A percentile compares a stretch with the other conserved stretches of the same genome.
phyloP scores from a whole-genome alignment of 2,329 filamentous ascomycete genomes.

The Calonectria crousiana region DNA sequence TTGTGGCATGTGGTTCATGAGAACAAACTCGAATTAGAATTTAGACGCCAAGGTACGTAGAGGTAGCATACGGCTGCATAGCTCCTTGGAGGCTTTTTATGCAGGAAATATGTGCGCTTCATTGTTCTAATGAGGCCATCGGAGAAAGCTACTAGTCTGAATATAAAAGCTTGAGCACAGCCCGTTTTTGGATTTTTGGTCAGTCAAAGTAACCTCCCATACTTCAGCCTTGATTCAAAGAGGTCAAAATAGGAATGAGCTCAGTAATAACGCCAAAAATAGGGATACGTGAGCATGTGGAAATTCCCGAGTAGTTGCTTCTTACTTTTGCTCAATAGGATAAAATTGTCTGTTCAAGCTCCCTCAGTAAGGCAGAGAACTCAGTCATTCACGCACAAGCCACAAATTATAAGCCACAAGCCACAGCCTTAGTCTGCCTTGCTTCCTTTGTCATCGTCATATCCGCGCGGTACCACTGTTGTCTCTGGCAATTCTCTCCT shows the following conservation, averaged over 20 bases:
- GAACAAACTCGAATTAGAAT: not conserved
- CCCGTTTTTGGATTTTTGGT: not conserved
- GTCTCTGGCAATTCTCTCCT: conserved; percentile 22
- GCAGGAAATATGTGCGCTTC: not conserved
- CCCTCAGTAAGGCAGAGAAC: not conserved
- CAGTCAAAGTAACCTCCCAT: not conserved
- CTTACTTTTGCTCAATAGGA: not conserved
- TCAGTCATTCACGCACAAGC: conserved; percentile 1
- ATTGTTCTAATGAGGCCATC: not conserved
- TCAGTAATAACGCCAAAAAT: not conserved
- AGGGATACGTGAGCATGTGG: no score
- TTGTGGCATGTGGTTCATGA: not conserved
- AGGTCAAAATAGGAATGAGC: not conserved
- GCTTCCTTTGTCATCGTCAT: conserved; percentile 45
- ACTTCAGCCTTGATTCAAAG: not conserved
- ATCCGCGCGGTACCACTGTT: conserved; percentile 19
- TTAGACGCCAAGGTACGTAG: not conserved
- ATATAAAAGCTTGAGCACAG: not conserved
- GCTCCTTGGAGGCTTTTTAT: not conserved
- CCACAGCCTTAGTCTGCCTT: conserved; percentile 31
- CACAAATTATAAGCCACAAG: conserved; percentile 24
- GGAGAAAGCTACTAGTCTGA: not conserved
- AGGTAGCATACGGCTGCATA: not conserved
- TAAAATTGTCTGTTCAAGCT: not conserved
- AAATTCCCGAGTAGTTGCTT: not conserved